Base-by-base conservation (phyloP, 2,329 filamentous ascomycete genomes). In the Diaporthe citrichinensis region DNA sequence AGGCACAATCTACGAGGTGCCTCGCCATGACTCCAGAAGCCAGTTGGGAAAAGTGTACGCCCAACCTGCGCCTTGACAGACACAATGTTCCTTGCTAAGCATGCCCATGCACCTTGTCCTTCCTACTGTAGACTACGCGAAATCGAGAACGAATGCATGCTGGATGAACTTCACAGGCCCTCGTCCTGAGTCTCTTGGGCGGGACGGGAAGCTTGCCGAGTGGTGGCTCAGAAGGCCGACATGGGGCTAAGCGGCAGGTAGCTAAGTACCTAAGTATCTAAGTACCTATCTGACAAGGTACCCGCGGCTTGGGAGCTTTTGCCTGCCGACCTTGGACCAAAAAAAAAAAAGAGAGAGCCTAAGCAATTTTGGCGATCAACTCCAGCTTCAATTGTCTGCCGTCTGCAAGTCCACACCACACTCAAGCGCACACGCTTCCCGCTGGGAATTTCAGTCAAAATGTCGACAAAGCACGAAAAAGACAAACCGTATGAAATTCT, bases 391-490 rank as follows among this genome's bases (percentile, higher is more conserved):
- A 14, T 23, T 53, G n/a, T 53, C 44, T 31, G n/a, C 46, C 46
- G 39, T 12, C 31, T 17, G 34, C 46, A 36, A 51, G 36, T 36
- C 46, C n/a, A 15, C 49, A 57, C 31, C 25, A 51, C 39, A 65
- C 49, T 23, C 8, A 39, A 53, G 9, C 25, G 12, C 8, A 49
- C 10, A 55, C 10, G 34, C 8, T 36, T 20, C 28, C 25, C 25
- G 23, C 25, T 10, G 25, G 31, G 9, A 20, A 17, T 34, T 31
- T 15, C 10, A 28, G 31, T 20, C 77, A 80, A 73, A 41, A 95
- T 98, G 95, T 95, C 95, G 78, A 97, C 95, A 41, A 98, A 94
- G 78, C 92, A 98, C 86, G 94, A 98, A 77, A 93, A 91, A 79
- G 95, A 97, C 4, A 98, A 98, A 85, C 94, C 95, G 76, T 77